Base-by-base conservation (phyloP, 1,284 basidiomycete genomes). In the Coniferiporia sulphurascens region DNA sequence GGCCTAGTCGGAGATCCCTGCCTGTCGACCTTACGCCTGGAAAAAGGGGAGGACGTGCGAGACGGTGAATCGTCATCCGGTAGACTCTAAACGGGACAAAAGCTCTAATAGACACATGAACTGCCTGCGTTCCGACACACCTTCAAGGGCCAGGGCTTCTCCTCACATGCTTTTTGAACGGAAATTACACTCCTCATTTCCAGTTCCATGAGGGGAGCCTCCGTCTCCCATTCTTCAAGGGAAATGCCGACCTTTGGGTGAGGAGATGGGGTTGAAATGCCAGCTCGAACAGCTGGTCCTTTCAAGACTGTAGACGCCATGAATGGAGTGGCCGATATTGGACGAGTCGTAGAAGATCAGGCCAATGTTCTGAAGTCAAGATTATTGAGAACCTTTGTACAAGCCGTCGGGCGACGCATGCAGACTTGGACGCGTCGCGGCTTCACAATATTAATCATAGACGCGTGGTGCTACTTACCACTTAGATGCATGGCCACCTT, bases 201-300 rank as follows among this genome's bases (percentile, higher is more conserved):
- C 10, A 82, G 68, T 50, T 94, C 90, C 46, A 76, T 79, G 45
- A 96, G 72, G 0, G 91, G 90, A 1, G 92, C 83, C 65, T 83
- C 87, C 0, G 82, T 72, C 68, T 96, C 93, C 94, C 94, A 97
- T 74, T 95, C 91, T 69, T 95, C 93, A 5, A 95, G 78, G 48
- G 75, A 83, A 41, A 89, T 70, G 10, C 71, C 67, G 6, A 72
- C 69, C 62, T 77, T 81, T 8, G 72, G 61, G 43, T 72, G 73
- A n/a, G 73, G 65, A 27, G 69, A 64, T 36, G 67, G 41, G 17
- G 9, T 34, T 19, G 60, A 56, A 12, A 52, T 58, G 5, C 56
- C 56, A 21, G 52, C 41, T 22, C 60, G 46, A 35, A 35, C 49
- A 4, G 41, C 55, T 36, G 55, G 32, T 12, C 32, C 44, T 34